phyloP scores from a whole-genome alignment of 2,329 filamentous ascomycete genomes.

The Pleoardoris graminearum region DNA sequence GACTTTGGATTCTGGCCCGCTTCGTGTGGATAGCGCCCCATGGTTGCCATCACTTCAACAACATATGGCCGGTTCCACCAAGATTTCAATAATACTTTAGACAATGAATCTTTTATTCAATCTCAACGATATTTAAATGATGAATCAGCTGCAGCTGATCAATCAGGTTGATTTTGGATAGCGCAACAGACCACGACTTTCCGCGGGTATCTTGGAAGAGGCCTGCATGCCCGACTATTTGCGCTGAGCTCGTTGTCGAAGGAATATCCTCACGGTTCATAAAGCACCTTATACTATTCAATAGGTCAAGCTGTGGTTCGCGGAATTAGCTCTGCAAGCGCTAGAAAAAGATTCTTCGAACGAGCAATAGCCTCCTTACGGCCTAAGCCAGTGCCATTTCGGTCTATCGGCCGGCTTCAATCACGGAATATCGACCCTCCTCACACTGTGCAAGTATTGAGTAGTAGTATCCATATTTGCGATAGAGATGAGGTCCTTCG shows the following conservation, averaged over 20 bases:
- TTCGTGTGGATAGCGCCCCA: slow-evolving; percentile 27
- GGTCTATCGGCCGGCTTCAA: slow-evolving; percentile 28
- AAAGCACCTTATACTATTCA: slow-evolving; percentile 35
- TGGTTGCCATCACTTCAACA: too few species aligned
- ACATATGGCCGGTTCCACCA: too few species aligned
- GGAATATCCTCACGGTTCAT: slow-evolving; percentile 4
- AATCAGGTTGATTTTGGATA: too few species aligned
- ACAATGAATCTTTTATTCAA: too few species aligned
- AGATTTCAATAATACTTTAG: too few species aligned
- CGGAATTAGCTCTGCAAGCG: slow-evolving; percentile 41
- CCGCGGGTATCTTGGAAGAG: slow-evolving; percentile 30
- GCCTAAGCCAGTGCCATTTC: slow-evolving; percentile 40
- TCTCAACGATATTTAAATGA: too few species aligned
- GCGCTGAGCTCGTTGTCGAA: slow-evolving; percentile 16
- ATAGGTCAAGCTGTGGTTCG: slow-evolving; percentile 47
- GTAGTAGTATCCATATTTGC: slow-evolving; percentile 40
- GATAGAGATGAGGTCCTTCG: slow-evolving; percentile 46
- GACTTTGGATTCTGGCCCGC: slow-evolving; percentile 27
- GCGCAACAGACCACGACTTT: slow-evolving; percentile 35
- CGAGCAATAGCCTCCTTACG: slow-evolving; percentile 46
- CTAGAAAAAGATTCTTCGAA: slow-evolving; percentile 40
- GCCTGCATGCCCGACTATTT: slow-evolving; percentile 34
- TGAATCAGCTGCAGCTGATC: too few species aligned
- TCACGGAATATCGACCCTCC: slow-evolving; percentile 31
- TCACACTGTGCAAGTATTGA: slow-evolving; percentile 42